Base-by-base conservation (phyloP, 805 yeast species). In the Metschnikowia lachancei region DNA sequence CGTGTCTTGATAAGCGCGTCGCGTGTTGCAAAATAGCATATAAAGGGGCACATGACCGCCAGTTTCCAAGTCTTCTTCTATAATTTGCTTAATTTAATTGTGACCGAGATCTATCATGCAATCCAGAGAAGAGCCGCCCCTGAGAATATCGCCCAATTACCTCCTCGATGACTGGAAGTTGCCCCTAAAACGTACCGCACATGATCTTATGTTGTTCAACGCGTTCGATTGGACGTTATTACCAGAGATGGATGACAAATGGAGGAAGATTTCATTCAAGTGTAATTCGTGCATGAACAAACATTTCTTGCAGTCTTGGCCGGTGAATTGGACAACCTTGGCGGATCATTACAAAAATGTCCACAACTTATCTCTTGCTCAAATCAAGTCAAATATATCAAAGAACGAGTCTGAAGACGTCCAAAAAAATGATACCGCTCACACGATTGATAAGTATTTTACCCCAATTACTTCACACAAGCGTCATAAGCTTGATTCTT, bases 261-360 rank as follows among this genome's bases (percentile, higher is more conserved):
- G 45, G 45, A 34, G 39, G 34, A 41, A 41, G 14, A 41, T 41
- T 22, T 24, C n/a, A 17, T 8, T 41, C 14, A 34, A 26, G 28
- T 41, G 45, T 34, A 41, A 39, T 1, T 10, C 18, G 24, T 41
- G 45, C 34, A 39, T 24, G 18, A 26, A 28, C 18, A 34, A 41
- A 35, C 24, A 14, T 13, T 41, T 33, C 22, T 10, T 34, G 39
- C 45, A 41, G 26, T 28, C 8, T 18, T 41, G 45, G 45, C 45
- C 45, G 22, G 39, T 41, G 17, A 41, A 41, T 18, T 41, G 45
- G 45, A 41, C 39, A 11, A 41, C 39, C 11, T 41, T 41, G 34
- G 33, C 39, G 3, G 45, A 16, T 12, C 45, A 41, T 33, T 41
- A 41, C 34, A 26, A 26, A 24, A 26, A 13, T 9, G 33, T 34